Percentiles rank a stretch among this genome's conserved stretches.
Evolutionary conservation across 768 basidiomycete genomes (phyloP).

Genomic region (Mycena epipterygia): DNA sequence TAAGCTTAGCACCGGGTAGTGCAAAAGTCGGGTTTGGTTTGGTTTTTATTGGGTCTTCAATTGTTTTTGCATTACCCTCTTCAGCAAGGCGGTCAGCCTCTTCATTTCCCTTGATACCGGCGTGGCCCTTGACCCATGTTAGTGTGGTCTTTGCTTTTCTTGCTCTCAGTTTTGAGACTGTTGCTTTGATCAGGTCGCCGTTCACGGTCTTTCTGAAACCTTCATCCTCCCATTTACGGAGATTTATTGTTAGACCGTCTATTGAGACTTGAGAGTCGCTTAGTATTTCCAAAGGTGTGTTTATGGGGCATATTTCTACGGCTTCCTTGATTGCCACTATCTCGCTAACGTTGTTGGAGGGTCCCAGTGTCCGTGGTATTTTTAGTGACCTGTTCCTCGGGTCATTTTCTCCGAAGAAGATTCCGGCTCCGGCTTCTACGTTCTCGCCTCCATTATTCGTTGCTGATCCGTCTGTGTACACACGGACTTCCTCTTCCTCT

Average conservation of each 20-base stretch:
- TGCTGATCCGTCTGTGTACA: slow-evolving; percentile 20
- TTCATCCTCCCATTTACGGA: neutral
- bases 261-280: neutral
- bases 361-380: neutral
- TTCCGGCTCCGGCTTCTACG: slow-evolving; percentile 5
- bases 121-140: neutral
- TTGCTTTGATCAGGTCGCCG: neutral
- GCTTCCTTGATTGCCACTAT: slow-evolving; percentile 6
- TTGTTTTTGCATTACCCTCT: neutral
- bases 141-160: neutral
- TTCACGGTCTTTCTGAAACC: neutral
- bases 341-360: slow-evolving; percentile 21
- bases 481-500: neutral
- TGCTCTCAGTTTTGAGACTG: neutral
- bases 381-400: neutral
- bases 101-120: neutral
- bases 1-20: neutral
- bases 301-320: neutral
- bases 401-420: slow-evolving; percentile 3
- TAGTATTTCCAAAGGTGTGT: no score
- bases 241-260: neutral
- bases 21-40: neutral
- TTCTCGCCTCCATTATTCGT: slow-evolving; percentile 15
- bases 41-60: neutral
- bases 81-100: neutral